Base-by-base conservation (phyloP, 257 asterid genomes). In the Nicotiana noctiflora region DNA sequence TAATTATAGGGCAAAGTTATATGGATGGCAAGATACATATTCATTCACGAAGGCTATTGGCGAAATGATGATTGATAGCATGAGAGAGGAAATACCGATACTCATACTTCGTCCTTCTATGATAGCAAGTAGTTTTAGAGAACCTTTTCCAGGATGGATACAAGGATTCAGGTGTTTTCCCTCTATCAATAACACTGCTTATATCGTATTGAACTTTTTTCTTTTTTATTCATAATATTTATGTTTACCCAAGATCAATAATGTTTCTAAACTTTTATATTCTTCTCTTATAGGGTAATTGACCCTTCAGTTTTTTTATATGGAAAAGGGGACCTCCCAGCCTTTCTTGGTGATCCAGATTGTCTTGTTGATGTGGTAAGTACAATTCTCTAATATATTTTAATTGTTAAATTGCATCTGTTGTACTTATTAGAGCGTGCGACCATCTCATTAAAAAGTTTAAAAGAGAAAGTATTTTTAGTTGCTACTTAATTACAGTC, bases 141-240 rank as follows among this genome's bases (percentile, higher is more conserved):
- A 86, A 0, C 92, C 94, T 19, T 52, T 89, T 25, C 88, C 90
- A 4, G 92, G 94, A 65, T 90, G 92, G 92, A 89, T 90, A 67
- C 92, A 90, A 86, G 94, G 94, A 84, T 79, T 86, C 17, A 86
- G 86, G 94, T 87, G 13, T 6, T 0, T 4, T 12, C 5, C 2
- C 6, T 11, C 37, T 15, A 15, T 15, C 12, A 40, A 40, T 40
- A 40, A 40, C 49, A 40, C 0, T 40, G 2, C 3, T 40, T 8
- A 8, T 40, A 40, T 40, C 2, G 3, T 40, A 40, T 40, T 40
- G 49, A 40, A 40, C 12, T 0, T 40, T 40, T 40, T 40, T 8
- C 49, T 40, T 40, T 12, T 40, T 40, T 40, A 40, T 40, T 40
- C 49, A 40, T 40, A 40, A 10, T 40, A 40, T 40, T 8, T 40